phyloP scores from a whole-genome alignment of 306 rosid species.

The Herpetospermum pedunculosum region DNA sequence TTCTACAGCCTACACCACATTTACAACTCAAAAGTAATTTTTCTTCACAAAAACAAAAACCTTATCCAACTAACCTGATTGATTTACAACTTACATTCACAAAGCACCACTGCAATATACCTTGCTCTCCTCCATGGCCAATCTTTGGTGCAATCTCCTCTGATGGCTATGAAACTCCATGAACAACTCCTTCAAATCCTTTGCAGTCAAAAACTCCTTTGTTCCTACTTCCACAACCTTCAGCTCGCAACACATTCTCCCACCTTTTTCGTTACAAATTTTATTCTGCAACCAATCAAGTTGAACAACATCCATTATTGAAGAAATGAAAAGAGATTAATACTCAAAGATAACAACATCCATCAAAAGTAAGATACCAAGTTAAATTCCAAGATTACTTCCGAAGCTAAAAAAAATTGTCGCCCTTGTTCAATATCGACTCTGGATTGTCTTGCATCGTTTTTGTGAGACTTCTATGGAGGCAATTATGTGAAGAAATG shows the following conservation, averaged over 20 bases:
- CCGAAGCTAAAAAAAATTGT: neutral
- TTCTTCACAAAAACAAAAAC: neutral
- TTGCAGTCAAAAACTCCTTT: slow-evolving; percentile 32
- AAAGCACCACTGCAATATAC: slow-evolving; percentile 1
- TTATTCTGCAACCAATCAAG: slow-evolving; percentile 18
- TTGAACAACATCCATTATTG: neutral
- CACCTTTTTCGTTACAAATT: neutral
- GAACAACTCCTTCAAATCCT: slow-evolving; percentile 23
- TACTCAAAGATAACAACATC: neutral
- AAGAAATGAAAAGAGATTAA: too few relatives aligned
- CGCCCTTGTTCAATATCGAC: neutral
- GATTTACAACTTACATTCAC: neutral
- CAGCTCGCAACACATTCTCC: slow-evolving; percentile 15
- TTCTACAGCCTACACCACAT: neutral
- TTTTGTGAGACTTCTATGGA: neutral
- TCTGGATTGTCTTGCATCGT: neutral
- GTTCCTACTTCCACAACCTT: slow-evolving; percentile 35
- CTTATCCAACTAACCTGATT: neutral
- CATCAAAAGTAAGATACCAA: neutral
- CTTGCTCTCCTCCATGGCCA: slow-evolving; percentile 33
- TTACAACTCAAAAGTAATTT: neutral
- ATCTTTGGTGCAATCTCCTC: slow-evolving; percentile 26
- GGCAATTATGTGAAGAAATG: neutral
- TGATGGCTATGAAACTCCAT: slow-evolving; percentile 38
- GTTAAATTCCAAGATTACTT: neutral